Evolutionary conservation across 176 grass and related monocot species (phyloP).

Genomic region (Carex cristatella): DNA sequence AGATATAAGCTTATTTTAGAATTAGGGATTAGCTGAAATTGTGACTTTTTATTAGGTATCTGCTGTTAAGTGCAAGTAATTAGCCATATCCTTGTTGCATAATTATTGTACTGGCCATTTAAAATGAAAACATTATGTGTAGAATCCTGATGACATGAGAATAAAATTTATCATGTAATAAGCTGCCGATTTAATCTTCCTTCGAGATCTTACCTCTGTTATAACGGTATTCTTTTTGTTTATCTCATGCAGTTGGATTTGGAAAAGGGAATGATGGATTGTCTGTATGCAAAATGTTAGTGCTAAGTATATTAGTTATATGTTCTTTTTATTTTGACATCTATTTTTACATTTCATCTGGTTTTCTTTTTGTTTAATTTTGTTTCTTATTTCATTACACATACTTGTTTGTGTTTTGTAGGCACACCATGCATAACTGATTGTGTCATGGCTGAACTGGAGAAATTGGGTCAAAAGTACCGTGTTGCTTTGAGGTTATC

Average conservation of each 20-base stretch:
- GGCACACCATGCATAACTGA: conserved; percentile 90
- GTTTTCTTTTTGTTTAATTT: conserved; percentile 16
- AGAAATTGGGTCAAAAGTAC: conserved; percentile 93
- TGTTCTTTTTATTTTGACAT: background rate
- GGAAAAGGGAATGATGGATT: conserved; percentile 99
- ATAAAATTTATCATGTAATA: background rate
- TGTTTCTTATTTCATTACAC: background rate
- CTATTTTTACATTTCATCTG: background rate
- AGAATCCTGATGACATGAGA: background rate
- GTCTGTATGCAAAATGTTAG: conserved; percentile 98
- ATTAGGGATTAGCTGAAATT: background rate
- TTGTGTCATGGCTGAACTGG: conserved; percentile 94
- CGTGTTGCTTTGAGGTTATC: conserved; percentile 75
- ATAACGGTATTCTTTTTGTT: conserved; percentile 14
- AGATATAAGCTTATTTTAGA: background rate
- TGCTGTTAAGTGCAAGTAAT: background rate
- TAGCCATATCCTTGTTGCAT: background rate
- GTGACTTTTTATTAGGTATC: background rate
- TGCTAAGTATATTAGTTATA: background rate
- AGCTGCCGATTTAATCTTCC: background rate
- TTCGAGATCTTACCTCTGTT: background rate
- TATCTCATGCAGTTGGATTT: conserved; percentile 67
- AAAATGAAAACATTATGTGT: background rate
- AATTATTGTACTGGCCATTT: background rate
- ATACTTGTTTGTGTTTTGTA: conserved; percentile 28